These are phyloP conservation scores for Gracilariopsis chorda DNA, from an alignment of 23 red algal species.

Conservation along the genomic window DNA sequence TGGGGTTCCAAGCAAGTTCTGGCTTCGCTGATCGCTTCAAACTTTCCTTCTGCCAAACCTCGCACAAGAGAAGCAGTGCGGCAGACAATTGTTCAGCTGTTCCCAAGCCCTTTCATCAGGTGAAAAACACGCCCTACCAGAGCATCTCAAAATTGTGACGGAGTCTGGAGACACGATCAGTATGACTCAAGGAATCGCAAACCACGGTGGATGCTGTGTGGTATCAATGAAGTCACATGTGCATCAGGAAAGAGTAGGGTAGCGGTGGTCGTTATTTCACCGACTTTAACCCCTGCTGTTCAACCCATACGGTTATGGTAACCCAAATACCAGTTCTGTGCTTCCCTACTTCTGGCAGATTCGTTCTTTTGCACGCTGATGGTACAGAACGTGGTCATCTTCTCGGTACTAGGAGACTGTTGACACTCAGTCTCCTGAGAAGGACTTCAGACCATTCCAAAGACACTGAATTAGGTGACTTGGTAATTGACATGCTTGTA, in stretches of 20 bases:
- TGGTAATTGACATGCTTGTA: not conserved
- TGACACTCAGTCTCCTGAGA: not conserved
- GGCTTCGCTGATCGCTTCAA: slow-evolving; percentile 4
- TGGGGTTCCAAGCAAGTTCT: slow-evolving; percentile 40
- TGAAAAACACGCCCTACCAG: not conserved
- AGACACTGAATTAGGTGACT: not conserved
- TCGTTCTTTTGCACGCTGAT: slow-evolving; percentile 12
- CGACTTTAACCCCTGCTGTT: not conserved
- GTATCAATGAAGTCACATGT: slow-evolving; percentile 40
- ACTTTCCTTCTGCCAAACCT: not conserved
- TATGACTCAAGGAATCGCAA: not conserved
- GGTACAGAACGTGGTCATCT: not conserved
- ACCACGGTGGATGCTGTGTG: not conserved
- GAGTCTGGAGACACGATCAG: not conserved
- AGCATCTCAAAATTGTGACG: not conserved
- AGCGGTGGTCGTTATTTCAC: not conserved
- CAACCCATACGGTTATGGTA: too few species aligned
- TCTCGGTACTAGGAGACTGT: not conserved
- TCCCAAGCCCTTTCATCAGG: not conserved
- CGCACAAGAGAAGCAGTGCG: not conserved
- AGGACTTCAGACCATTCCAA: not conserved
- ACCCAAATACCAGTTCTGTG: slow-evolving; percentile 19
- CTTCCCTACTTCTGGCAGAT: not conserved
- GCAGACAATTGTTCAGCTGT: not conserved
- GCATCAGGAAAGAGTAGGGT: not conserved